A percentile compares a stretch with the other conserved stretches of the same genome.
Conservation (phyloP, 1,139 yeast species). For the Geotrichum restrictum region DNA sequence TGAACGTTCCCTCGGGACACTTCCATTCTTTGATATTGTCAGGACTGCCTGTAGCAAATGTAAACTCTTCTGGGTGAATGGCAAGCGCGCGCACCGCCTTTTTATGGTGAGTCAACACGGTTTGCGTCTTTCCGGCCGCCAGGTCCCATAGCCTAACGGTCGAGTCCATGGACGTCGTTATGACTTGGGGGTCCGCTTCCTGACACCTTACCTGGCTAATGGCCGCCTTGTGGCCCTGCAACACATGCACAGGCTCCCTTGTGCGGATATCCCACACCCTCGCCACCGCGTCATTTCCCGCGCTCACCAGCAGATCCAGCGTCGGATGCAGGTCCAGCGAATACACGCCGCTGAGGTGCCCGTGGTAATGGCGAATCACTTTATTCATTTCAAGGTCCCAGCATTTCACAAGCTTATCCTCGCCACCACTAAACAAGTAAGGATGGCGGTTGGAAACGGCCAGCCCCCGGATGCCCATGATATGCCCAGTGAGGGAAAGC, state of each 20-base stretch:
- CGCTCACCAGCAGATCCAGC: conserved; percentile 78
- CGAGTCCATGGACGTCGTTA: conserved; percentile 79
- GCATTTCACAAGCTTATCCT: conserved; percentile 90
- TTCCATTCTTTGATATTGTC: conserved; percentile 83
- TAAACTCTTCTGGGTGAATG: conserved; percentile 65
- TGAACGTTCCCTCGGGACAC: conserved; percentile 69
- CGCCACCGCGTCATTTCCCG: conserved; percentile 83
- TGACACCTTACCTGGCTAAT: conserved; percentile 66
- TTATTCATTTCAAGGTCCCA: conserved; percentile 92
- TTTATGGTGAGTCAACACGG: conserved; percentile 75
- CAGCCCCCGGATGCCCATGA: conserved; percentile 80
- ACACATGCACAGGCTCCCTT: conserved; percentile 65
- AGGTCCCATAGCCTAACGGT: conserved; percentile 88
- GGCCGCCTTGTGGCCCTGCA: conserved; percentile 78
- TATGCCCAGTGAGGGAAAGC: conserved; percentile 82
- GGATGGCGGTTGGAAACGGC: conserved; percentile 74
- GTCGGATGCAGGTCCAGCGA: conserved; percentile 83
- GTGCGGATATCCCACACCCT: conserved; percentile 93
- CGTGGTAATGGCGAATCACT: conserved; percentile 83
- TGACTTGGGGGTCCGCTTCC: conserved; percentile 75
- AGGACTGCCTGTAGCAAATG: conserved; percentile 76
- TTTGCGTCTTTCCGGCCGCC: conserved; percentile 57
- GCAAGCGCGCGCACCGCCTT: conserved; percentile 74
- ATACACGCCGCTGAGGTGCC: conserved; percentile 88
- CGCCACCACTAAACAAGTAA: conserved; percentile 86